phyloP scores from a whole-genome alignment of 805 yeast species.

The Myxozyma kluyveri region DNA sequence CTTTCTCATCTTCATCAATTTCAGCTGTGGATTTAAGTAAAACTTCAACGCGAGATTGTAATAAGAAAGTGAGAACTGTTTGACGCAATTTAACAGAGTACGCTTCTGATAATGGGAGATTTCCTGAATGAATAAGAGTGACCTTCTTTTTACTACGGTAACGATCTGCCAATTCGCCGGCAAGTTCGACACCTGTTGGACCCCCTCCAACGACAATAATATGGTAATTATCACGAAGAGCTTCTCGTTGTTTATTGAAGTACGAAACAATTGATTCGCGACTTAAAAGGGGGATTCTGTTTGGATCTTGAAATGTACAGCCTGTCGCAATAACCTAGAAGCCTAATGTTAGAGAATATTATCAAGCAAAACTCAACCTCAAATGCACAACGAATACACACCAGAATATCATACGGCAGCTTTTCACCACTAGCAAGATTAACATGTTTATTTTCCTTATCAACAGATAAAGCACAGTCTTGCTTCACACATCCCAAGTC shows the following conservation, averaged over 20 bases:
- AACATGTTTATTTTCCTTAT: slow-evolving; percentile 10
- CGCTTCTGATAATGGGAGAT: slow-evolving; percentile 20
- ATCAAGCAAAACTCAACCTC: not conserved
- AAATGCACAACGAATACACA: not conserved
- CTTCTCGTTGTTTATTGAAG: slow-evolving; percentile 21
- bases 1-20: slow-evolving; percentile 14
- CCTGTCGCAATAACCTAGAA: slow-evolving; percentile 25
- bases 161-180: slow-evolving; percentile 46
- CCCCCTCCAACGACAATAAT: slow-evolving; percentile 55
- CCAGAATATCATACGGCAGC: slow-evolving; percentile 16
- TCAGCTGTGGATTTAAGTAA: slow-evolving; percentile 17
- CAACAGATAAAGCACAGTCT: slow-evolving; percentile 10
- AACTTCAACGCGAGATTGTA: slow-evolving; percentile 27
- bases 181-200: slow-evolving; percentile 52
- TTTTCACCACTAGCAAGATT: slow-evolving; percentile 7
- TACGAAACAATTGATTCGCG: slow-evolving; percentile 4
- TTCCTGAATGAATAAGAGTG: slow-evolving; percentile 30
- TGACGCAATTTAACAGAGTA: slow-evolving; percentile 18
- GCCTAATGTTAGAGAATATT: not conserved
- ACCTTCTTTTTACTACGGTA: slow-evolving; percentile 42
- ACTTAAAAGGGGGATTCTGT: slow-evolving; percentile 1
- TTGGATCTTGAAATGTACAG: slow-evolving; percentile 8
- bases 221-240: slow-evolving; percentile 40
- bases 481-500: slow-evolving; percentile 6
- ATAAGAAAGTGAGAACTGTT: slow-evolving; percentile 22